Conservation (phyloP, 2,329 filamentous ascomycete species). For the Fusarium scirpi region DNA sequence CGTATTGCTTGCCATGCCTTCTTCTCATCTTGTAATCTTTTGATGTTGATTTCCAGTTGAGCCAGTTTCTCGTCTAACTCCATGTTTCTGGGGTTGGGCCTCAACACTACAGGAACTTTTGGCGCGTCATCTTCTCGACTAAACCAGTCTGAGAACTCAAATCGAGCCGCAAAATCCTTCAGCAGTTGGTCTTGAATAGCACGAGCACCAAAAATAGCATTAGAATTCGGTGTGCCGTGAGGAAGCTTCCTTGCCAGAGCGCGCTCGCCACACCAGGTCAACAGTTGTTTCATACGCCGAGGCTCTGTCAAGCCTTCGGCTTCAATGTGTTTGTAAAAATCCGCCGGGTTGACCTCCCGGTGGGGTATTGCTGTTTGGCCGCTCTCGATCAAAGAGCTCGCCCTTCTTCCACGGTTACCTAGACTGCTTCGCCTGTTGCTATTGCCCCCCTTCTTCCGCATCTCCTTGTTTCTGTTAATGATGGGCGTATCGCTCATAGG, state of each 20-base stretch:
- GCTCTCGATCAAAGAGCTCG: constrained; percentile 92
- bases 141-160: constrained; percentile 95
- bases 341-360: constrained; percentile 79
- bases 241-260: constrained; percentile 83
- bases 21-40: constrained; percentile 88
- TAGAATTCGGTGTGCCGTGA: constrained; percentile 73
- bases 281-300: constrained; percentile 90
- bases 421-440: constrained; percentile 85
- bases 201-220: constrained; percentile 80
- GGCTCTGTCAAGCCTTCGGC: constrained; percentile 86
- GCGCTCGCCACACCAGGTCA: constrained; percentile 94
- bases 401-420: constrained; percentile 87
- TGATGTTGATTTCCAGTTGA: constrained; percentile 84
- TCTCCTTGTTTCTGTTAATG: constrained; percentile 92
- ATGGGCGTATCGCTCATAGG: constrained; percentile 94
- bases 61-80: constrained; percentile 86
- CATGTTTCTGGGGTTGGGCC: constrained; percentile 89
- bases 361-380: constrained; percentile 88
- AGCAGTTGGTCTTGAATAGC: constrained; percentile 93
- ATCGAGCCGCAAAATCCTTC: constrained; percentile 84
- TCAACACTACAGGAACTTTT: constrained; percentile 72
- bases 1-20: constrained; percentile 81
- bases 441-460: constrained; percentile 82
- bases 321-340: constrained; percentile 98
- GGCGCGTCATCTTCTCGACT: constrained; percentile 70